A percentile compares a stretch with the other conserved stretches of the same genome.
Evolutionary conservation across 192 early-diverging fungal genomes (phyloP).

Genomic region (Chytriomyces hyalinus): DNA sequence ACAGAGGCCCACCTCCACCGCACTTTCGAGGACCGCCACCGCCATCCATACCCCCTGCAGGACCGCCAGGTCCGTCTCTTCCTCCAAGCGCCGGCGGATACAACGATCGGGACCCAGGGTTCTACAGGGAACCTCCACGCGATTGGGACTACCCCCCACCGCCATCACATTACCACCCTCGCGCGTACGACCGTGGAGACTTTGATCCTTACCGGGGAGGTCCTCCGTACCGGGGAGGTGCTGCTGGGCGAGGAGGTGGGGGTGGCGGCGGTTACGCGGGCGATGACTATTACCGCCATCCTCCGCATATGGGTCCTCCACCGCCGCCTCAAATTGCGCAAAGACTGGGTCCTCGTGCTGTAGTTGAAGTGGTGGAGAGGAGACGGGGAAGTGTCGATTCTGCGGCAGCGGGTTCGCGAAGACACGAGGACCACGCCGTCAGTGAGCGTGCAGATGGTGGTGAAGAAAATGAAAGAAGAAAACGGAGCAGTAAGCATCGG

Average conservation of each 20-base stretch:
- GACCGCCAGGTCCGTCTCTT: neutral
- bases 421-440: neutral
- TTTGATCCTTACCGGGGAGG: neutral
- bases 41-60: neutral
- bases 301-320: no score
- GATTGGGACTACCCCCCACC: neutral
- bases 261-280: neutral
- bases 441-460: neutral
- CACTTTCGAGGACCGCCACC: neutral
- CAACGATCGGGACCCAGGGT: neutral
- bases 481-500: neutral
- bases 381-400: neutral
- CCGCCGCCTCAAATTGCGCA: no score
- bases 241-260: slow-evolving; percentile 5
- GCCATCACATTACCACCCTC: slow-evolving; percentile 12
- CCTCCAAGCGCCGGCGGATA: neutral
- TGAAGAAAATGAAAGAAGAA: neutral
- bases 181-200: neutral
- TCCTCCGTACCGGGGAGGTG: neutral
- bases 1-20: neutral
- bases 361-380: slow-evolving; percentile 22
- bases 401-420: neutral
- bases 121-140: neutral
- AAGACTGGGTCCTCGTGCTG: neutral
- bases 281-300: no score